Conservation (phyloP, 805 yeast genomes). For the Kuraishia borneana region DNA sequence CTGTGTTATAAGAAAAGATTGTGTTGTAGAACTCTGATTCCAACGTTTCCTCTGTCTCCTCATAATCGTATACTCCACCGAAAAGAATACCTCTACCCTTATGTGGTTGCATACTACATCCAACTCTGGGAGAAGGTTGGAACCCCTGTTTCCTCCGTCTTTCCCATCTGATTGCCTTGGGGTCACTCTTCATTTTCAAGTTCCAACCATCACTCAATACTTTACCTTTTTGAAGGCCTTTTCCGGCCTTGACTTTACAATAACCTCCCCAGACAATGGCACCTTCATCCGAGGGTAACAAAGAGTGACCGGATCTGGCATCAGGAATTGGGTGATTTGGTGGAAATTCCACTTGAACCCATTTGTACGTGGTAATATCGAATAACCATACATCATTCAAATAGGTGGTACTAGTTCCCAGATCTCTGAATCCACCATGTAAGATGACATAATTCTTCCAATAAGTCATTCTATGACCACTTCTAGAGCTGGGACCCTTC, state of each 20-base stretch:
- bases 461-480: constrained; percentile 82
- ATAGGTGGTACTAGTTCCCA: constrained; percentile 76
- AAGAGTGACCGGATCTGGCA: constrained; percentile 87
- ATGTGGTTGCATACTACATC: constrained; percentile 81
- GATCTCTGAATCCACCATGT: constrained; percentile 89
- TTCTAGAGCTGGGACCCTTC: constrained; percentile 71
- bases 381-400: constrained; percentile 85
- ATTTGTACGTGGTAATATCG: constrained; percentile 79
- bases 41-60: constrained; percentile 88
- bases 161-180: constrained; percentile 75
- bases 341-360: constrained; percentile 87
- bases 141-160: constrained; percentile 82
- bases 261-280: constrained; percentile 89
- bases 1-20: constrained; percentile 72
- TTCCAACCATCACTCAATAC: constrained; percentile 80
- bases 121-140: constrained; percentile 90
- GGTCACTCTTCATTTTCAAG: constrained; percentile 76
- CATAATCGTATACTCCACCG: constrained; percentile 93
- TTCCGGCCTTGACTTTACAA: constrained; percentile 81
- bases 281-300: constrained; percentile 72
- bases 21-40: constrained; percentile 79
- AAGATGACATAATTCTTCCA: constrained; percentile 87
- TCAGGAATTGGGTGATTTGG: constrained; percentile 75
- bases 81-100: constrained; percentile 86
- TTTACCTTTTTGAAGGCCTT: constrained; percentile 85